Evolutionary conservation across 208 protist genomes (phyloP).

Genomic region (Wallacemonas sp.): DNA sequence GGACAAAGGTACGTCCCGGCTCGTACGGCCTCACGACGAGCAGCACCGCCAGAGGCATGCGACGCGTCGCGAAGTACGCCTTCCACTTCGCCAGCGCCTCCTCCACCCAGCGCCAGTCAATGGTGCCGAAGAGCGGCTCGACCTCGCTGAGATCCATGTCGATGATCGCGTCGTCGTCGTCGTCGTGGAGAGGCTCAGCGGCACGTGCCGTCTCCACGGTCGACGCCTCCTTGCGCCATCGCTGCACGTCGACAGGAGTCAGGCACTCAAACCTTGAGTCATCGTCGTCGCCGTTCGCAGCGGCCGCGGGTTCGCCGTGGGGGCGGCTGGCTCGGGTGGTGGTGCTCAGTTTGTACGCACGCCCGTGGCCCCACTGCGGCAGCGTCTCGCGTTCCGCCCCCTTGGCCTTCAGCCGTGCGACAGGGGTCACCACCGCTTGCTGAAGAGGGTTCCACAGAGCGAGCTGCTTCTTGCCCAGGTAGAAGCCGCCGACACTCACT

Average conservation of each 20-base stretch:
- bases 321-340: not conserved
- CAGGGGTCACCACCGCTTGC: slow-evolving; percentile 52
- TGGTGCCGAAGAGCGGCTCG: slow-evolving; percentile 60
- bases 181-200: not conserved
- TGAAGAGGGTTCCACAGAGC: slow-evolving; percentile 47
- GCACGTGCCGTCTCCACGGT: too few species aligned
- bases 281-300: not conserved
- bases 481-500: slow-evolving; percentile 59
- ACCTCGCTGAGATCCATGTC: slow-evolving; percentile 33
- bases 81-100: slow-evolving; percentile 43
- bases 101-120: slow-evolving; percentile 88
- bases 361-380: slow-evolving; percentile 15
- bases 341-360: not conserved
- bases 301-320: not conserved
- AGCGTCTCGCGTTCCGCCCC: slow-evolving; percentile 23
- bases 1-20: not conserved
- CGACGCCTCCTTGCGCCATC: not conserved
- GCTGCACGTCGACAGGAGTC: not conserved
- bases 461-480: slow-evolving; percentile 63
- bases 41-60: slow-evolving; percentile 32
- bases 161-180: slow-evolving; percentile 18
- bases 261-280: too few species aligned
- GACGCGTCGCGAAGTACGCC: slow-evolving; percentile 29
- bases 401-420: slow-evolving; percentile 41
- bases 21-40: slow-evolving; percentile 63